phyloP scores from a whole-genome alignment of 2,329 filamentous ascomycete species.

The Didymella sp. region DNA sequence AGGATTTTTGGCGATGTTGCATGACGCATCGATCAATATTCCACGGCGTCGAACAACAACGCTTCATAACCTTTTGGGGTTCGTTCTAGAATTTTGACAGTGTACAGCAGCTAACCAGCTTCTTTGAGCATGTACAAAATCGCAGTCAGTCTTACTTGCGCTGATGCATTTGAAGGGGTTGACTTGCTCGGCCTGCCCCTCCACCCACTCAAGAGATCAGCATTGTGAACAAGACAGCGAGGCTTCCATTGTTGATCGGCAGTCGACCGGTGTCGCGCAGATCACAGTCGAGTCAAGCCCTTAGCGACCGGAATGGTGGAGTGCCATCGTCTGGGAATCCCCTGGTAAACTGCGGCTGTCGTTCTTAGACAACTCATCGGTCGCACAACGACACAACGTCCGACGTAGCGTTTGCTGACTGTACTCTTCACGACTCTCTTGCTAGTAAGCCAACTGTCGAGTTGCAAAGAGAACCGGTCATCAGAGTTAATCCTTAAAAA shows the following conservation, averaged over 20 bases:
- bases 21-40: conserved; percentile 7
- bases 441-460: no score
- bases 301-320: background rate
- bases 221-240: background rate
- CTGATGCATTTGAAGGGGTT: background rate
- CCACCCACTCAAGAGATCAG: conserved; percentile 2
- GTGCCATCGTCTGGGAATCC: background rate
- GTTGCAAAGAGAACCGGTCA: no score
- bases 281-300: conserved; percentile 7
- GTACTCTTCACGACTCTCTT: background rate
- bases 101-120: background rate
- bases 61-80: background rate
- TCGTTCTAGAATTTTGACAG: background rate
- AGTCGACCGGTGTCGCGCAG: conserved; percentile 1
- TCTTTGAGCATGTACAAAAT: background rate
- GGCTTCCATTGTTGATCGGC: background rate
- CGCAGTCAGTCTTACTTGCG: background rate
- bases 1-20: conserved; percentile 7
- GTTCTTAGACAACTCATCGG: background rate
- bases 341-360: background rate
- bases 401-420: background rate
- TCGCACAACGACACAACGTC: background rate
- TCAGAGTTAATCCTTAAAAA: no score
- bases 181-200: background rate
- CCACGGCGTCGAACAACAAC: conserved; percentile 1